phyloP scores from a whole-genome alignment of 495 filamentous ascomycete species.

The Neurospora cerealis region DNA sequence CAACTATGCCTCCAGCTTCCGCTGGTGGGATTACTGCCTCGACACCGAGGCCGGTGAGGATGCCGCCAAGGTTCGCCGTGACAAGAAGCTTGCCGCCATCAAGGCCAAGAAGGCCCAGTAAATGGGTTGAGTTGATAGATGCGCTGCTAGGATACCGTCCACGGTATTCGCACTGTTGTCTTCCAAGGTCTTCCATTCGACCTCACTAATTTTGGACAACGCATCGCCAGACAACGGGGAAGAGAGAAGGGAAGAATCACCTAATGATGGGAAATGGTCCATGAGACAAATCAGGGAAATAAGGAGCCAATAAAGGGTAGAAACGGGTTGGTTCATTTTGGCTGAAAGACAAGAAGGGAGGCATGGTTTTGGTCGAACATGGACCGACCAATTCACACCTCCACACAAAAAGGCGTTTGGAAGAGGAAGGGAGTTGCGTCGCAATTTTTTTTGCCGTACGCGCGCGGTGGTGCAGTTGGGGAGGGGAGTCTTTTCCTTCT shows the following conservation, averaged over 20 bases:
- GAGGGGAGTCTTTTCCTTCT: background rate
- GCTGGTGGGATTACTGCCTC: slow-evolving; percentile 95
- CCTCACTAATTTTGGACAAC: background rate
- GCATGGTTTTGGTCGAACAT: background rate
- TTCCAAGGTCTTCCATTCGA: background rate
- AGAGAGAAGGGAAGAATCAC: background rate
- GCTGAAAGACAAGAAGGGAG: background rate
- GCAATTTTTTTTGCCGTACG: background rate
- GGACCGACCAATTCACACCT: background rate
- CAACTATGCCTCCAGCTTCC: slow-evolving; percentile 95
- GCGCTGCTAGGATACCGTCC: background rate
- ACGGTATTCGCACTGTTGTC: background rate
- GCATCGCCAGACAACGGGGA: background rate
- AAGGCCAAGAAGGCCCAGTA: slow-evolving; percentile 56
- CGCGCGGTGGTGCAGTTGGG: background rate
- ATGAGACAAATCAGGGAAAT: background rate
- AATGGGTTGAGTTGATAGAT: slow-evolving; percentile 4
- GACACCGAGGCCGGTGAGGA: slow-evolving; percentile 91
- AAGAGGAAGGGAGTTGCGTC: background rate
- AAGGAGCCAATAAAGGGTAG: background rate
- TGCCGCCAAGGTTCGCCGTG: slow-evolving; percentile 72
- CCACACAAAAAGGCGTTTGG: background rate
- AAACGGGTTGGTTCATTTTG: background rate
- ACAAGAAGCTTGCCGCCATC: slow-evolving; percentile 57
- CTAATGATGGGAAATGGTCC: background rate